A percentile compares a stretch with the other conserved stretches of the same genome.
These are phyloP conservation scores for Otatea glauca DNA, from an alignment of 176 grass and related monocot genomes.

Conservation along the genomic window DNA sequence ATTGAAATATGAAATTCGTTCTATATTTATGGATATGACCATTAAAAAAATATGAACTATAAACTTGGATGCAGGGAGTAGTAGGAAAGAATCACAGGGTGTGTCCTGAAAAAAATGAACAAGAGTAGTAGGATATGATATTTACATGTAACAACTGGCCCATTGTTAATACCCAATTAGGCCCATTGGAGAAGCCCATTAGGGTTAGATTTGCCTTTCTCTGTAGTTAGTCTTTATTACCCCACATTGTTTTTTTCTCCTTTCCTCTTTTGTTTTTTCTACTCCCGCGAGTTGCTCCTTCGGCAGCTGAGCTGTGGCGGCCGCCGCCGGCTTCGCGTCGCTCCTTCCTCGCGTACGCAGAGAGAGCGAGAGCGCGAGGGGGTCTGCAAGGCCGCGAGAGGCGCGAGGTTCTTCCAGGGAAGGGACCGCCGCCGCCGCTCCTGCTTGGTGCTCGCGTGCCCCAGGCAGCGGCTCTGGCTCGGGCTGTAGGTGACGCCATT, in stretches of 20 bases:
- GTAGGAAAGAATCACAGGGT: neutral
- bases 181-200: slow-evolving; percentile 35
- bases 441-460: slow-evolving; percentile 2
- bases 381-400: neutral
- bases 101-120: neutral
- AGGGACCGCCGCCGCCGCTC: neutral
- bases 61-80: neutral
- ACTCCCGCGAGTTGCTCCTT: slow-evolving; percentile 41
- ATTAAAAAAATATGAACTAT: too few relatives aligned
- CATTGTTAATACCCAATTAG: slow-evolving; percentile 1
- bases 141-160: neutral
- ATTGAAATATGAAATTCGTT: too few relatives aligned
- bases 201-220: slow-evolving; percentile 38
- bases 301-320: slow-evolving; percentile 24
- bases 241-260: neutral
- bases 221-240: neutral
- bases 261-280: slow-evolving; percentile 4
- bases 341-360: neutral
- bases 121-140: neutral
- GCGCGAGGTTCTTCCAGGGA: neutral
- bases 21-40: too few relatives aligned
- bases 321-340: slow-evolving; percentile 13
- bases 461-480: slow-evolving; percentile 4
- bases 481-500: slow-evolving; percentile 28
- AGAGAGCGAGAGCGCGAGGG: neutral